Percentiles rank a stretch among this genome's conserved stretches.
phyloP scores from a whole-genome alignment of 2,329 filamentous ascomycete species.

The Botrytis fabae region DNA sequence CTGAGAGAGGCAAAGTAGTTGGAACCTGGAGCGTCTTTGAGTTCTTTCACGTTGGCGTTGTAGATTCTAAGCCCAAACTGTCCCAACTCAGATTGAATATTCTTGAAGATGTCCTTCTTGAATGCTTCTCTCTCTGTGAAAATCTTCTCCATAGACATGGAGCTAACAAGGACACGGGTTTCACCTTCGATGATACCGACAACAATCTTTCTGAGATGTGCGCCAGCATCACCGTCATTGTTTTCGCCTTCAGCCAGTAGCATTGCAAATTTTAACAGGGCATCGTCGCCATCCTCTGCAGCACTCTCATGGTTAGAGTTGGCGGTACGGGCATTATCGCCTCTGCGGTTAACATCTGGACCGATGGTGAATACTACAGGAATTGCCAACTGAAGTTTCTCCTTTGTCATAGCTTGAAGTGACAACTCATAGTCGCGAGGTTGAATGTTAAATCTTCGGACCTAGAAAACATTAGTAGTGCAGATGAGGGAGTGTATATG shows the following conservation, averaged over 20 bases:
- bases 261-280: constrained; percentile 80
- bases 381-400: constrained; percentile 80
- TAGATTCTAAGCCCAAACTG: constrained; percentile 78
- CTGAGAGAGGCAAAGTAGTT: constrained; percentile 81
- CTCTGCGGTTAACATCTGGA: constrained; percentile 66
- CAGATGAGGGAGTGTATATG: neutral
- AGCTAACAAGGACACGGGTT: constrained; percentile 77
- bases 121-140: constrained; percentile 76
- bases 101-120: constrained; percentile 71
- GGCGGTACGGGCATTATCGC: constrained; percentile 36
- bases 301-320: neutral
- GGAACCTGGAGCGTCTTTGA: constrained; percentile 79
- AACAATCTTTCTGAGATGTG: constrained; percentile 80
- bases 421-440: constrained; percentile 82
- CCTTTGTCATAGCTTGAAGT: constrained; percentile 83
- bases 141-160: constrained; percentile 60
- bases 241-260: constrained; percentile 66
- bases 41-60: constrained; percentile 77
- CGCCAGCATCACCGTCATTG: constrained; percentile 40
- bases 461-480: constrained; percentile 31
- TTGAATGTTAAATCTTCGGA: constrained; percentile 53
- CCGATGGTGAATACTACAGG: constrained; percentile 86
- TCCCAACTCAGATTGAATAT: constrained; percentile 60
- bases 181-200: constrained; percentile 91
- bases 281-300: constrained; percentile 55